A percentile compares a stretch with the other conserved stretches of the same genome.
Conservation (phyloP, 2,329 filamentous ascomycete species). For the Geosmithia flava region DNA sequence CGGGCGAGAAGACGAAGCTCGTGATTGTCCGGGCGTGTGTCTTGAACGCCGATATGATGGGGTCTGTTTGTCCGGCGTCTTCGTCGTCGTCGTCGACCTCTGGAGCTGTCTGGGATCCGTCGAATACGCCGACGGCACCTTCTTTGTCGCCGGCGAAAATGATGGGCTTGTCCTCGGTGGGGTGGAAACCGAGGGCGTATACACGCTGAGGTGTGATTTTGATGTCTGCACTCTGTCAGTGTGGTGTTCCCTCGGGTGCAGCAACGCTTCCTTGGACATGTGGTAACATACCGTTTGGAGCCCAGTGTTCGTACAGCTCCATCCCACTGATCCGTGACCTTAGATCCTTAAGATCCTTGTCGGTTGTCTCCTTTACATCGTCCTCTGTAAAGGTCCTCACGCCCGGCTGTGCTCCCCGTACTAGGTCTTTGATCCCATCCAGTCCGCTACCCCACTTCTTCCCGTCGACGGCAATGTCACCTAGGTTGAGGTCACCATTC, state of each 20-base stretch:
- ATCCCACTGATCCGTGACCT: conserved; percentile 67
- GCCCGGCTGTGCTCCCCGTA: conserved; percentile 63
- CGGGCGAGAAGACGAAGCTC: conserved; percentile 65
- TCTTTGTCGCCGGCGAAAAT: conserved; percentile 93
- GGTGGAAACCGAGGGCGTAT: conserved; percentile 83
- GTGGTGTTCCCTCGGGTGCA: neutral
- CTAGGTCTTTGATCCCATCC: conserved; percentile 47
- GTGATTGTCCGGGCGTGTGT: conserved; percentile 82
- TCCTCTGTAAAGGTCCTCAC: conserved; percentile 77
- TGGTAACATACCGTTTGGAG: conserved; percentile 53
- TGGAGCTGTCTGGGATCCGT: conserved; percentile 62
- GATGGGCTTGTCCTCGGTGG: conserved; percentile 71
- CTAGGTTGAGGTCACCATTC: conserved; percentile 52
- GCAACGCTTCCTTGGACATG: neutral
- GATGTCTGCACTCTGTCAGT: conserved; percentile 41
- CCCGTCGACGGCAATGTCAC: conserved; percentile 69
- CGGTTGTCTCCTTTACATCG: conserved; percentile 66
- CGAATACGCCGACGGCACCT: conserved; percentile 81
- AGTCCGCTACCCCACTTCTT: conserved; percentile 60
- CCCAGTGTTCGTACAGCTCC: conserved; percentile 71
- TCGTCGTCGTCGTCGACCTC: conserved; percentile 55
- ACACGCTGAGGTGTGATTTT: conserved; percentile 83
- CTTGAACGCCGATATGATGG: conserved; percentile 81
- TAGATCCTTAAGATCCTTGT: conserved; percentile 62
- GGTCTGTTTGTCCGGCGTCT: conserved; percentile 53